Evolutionary conservation across 768 basidiomycete genomes (phyloP).

Genomic region (Xanthoconium stramineum): DNA sequence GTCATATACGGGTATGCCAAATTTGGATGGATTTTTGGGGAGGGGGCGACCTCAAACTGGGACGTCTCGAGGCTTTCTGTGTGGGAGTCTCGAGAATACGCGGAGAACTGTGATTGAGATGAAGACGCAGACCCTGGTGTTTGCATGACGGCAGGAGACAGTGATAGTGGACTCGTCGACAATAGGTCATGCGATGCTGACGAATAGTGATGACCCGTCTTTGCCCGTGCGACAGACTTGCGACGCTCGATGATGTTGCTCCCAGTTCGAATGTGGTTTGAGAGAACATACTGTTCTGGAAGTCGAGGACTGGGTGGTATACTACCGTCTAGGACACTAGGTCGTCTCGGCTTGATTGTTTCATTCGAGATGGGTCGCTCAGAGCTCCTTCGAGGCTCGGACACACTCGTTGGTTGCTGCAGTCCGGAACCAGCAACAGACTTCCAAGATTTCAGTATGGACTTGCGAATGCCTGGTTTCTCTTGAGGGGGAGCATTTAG

Average conservation of each 20-base stretch:
- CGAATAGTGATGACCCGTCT: constrained; percentile 21
- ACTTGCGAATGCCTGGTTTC: constrained; percentile 55
- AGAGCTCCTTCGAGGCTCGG: constrained; percentile 37
- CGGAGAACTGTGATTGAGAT: constrained; percentile 24
- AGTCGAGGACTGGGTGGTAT: constrained; percentile 65
- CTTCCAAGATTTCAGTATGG: constrained; percentile 68
- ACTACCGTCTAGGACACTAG: constrained; percentile 44
- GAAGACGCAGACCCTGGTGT: constrained; percentile 26
- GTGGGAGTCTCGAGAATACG: constrained; percentile 22
- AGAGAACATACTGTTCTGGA: constrained; percentile 46
- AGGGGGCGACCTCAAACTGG: constrained; percentile 65
- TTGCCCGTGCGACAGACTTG: constrained; percentile 20
- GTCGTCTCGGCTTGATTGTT: constrained; percentile 40
- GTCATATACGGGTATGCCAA: constrained; percentile 59
- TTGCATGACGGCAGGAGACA: constrained; percentile 16
- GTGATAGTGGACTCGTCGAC: constrained; percentile 5
- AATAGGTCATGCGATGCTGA: constrained; percentile 33
- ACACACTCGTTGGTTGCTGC: constrained; percentile 26
- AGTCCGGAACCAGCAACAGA: constrained; percentile 38
- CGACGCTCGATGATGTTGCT: constrained; percentile 30
- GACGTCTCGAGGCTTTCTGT: constrained; percentile 52
- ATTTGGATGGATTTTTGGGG: constrained; percentile 39
- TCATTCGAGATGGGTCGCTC: constrained; percentile 37
- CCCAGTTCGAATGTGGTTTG: constrained; percentile 31
- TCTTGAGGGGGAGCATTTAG: constrained; percentile 33